These are phyloP conservation scores for Chlamydomonas sp. DNA, from an alignment of 139 green algal genomes.

Conservation along the genomic window DNA sequence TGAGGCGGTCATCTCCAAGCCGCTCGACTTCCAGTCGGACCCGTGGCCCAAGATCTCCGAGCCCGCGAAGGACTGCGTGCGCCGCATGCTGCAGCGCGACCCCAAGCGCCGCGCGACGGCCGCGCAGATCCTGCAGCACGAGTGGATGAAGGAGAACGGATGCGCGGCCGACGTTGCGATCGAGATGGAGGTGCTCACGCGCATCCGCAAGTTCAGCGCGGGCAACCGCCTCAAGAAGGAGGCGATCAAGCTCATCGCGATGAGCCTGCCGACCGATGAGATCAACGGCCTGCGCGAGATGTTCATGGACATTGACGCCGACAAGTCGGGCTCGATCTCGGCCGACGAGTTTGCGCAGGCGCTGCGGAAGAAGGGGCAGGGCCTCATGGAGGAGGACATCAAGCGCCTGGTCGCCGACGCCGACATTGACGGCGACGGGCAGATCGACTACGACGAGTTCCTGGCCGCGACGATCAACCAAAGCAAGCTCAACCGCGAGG, in stretches of 20 bases:
- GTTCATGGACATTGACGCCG: slow-evolving; percentile 85
- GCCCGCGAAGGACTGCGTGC: slow-evolving; percentile 74
- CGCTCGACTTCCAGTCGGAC: slow-evolving; percentile 60
- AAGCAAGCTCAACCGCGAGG: slow-evolving; percentile 65
- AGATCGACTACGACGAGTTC: slow-evolving; percentile 58
- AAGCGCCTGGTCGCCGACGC: slow-evolving; percentile 24
- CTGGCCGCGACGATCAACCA: slow-evolving; percentile 72
- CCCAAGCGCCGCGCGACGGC: slow-evolving; percentile 72
- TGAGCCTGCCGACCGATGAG: slow-evolving; percentile 77
- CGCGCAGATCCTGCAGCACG: slow-evolving; percentile 76
- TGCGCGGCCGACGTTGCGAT: slow-evolving; percentile 52
- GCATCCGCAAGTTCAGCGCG: slow-evolving; percentile 83
- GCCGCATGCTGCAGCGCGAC: slow-evolving; percentile 75
- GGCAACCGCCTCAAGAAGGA: slow-evolving; percentile 97
- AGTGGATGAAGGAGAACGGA: slow-evolving; percentile 84
- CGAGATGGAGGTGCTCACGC: slow-evolving; percentile 67
- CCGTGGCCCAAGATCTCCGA: slow-evolving; percentile 70
- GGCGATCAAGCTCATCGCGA: slow-evolving; percentile 86
- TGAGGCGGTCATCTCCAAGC: slow-evolving; percentile 56
- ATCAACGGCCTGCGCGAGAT: slow-evolving; percentile 82
- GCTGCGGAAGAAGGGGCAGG: slow-evolving; percentile 33
- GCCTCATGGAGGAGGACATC: slow-evolving; percentile 25
- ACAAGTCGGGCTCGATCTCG: slow-evolving; percentile 86
- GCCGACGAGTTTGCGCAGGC: slow-evolving; percentile 70
- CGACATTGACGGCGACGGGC: slow-evolving; percentile 26